Conservation (phyloP, 2,329 filamentous ascomycete species). For the Myriosclerotinia duriaeana region DNA sequence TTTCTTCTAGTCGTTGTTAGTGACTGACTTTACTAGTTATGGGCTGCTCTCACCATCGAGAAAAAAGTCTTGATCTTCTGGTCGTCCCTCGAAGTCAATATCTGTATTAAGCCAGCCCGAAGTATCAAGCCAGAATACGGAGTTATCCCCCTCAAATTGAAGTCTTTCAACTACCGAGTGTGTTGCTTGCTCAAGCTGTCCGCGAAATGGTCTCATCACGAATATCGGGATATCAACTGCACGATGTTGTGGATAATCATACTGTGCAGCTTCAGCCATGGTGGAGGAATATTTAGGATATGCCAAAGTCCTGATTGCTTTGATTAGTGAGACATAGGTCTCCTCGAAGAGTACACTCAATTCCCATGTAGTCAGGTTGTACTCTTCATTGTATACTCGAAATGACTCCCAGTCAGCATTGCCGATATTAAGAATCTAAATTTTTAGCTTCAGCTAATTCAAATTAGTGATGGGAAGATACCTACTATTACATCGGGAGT, state of each 20-base stretch:
- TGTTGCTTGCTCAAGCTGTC: slow-evolving; percentile 41
- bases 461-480: background rate
- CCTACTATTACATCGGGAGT: slow-evolving; percentile 41
- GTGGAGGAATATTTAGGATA: slow-evolving; percentile 31
- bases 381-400: slow-evolving; percentile 35
- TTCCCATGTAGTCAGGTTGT: slow-evolving; percentile 39
- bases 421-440: slow-evolving; percentile 41
- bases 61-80: slow-evolving; percentile 38
- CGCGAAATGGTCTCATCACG: slow-evolving; percentile 42
- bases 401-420: slow-evolving; percentile 40
- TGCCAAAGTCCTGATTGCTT: slow-evolving; percentile 39
- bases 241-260: slow-evolving; percentile 28
- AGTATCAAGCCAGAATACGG: slow-evolving; percentile 45
- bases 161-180: slow-evolving; percentile 41
- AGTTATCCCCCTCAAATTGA: slow-evolving; percentile 41
- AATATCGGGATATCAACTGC: slow-evolving; percentile 42
- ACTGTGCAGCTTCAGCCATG: slow-evolving; percentile 23
- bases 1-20: slow-evolving; percentile 28
- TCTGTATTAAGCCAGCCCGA: slow-evolving; percentile 43
- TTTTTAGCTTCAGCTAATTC: background rate
- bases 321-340: slow-evolving; percentile 42
- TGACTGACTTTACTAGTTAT: background rate
- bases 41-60: slow-evolving; percentile 32
- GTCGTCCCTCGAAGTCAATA: slow-evolving; percentile 29
- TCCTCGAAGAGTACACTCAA: slow-evolving; percentile 39